Evolutionary conservation across 768 basidiomycete species (phyloP), one percentile per base, ranked within the genome.

Genomic region (Galerina marginata): DNA sequence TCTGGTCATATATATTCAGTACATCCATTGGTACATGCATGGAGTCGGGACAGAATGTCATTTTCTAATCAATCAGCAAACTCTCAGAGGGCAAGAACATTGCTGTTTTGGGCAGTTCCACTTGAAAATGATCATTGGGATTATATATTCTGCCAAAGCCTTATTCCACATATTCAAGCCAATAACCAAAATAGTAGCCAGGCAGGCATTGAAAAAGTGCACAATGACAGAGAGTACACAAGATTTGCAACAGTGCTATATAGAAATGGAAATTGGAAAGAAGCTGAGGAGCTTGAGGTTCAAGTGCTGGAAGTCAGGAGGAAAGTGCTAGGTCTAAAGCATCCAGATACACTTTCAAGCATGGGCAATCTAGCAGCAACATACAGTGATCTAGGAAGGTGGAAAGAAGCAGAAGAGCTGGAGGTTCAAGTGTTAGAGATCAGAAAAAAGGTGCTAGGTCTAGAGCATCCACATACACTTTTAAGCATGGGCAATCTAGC

Each of bases 1-100:
- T 38, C 33, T 14, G 51, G 26, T 47, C 42, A 45, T 15, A 36
- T 25, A 6, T 66, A 64, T 37, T 38, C 54, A 16, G 33, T 56
- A 7, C 54, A 56, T 46, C 54, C 54, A 2, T 15, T 56, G 25
- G 45, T 56, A 10, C 44, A 56, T 20, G 12, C n/a, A 39, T 56
- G 54, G 54, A 47, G 14, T 38, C 42, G 15, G 9, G 37, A 46
- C 33, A 29, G 36, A 15, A 9, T 50, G 33, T 15, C n/a, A 50
- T 16, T 20, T 10, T 16, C 3, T 2, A 2, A 37, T 5, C 49
- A 50, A 20, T 15, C n/a, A 14, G 9, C 15, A 1, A 36, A 50
- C 4, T 36, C 14, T 7, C 16, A 9, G 38, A 20, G 16, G 23
- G 36, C 36, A 33, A 50, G 11, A 3, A 2, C 10, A 38, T 9